Evolutionary conservation across 257 asterid genomes (phyloP).

Genomic region (Cruciata laevipes): DNA sequence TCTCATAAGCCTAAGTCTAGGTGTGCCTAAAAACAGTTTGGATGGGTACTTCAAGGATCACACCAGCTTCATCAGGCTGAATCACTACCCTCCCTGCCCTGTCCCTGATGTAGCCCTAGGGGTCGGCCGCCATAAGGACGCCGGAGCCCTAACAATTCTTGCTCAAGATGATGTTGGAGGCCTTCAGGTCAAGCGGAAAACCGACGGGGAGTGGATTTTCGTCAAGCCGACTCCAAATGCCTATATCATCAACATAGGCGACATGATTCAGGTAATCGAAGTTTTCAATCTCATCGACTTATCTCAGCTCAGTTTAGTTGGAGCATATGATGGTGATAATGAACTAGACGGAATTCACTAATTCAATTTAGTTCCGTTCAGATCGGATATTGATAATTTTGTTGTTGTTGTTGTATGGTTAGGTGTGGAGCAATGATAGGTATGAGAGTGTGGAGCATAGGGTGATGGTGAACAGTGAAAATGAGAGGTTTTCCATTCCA

Average conservation of each 20-base stretch:
- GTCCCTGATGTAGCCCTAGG: conserved; percentile 70
- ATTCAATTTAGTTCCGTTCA: too few relatives aligned
- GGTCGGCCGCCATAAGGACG: conserved; percentile 6
- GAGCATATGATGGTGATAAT: too few relatives aligned
- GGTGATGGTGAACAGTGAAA: conserved; percentile 46
- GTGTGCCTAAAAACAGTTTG: conserved; percentile 35
- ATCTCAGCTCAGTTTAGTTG: too few relatives aligned
- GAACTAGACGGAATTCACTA: too few relatives aligned
- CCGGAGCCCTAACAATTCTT: conserved; percentile 4
- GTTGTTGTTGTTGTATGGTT: neutral
- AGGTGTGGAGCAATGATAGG: conserved; percentile 76
- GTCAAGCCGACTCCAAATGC: conserved; percentile 65
- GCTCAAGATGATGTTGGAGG: conserved; percentile 67
- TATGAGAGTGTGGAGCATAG: conserved; percentile 81
- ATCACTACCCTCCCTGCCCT: conserved; percentile 69
- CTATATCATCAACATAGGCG: conserved; percentile 62
- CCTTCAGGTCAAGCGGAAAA: conserved; percentile 60
- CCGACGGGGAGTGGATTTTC: conserved; percentile 66
- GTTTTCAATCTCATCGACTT: too few relatives aligned
- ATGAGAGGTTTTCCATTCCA: conserved; percentile 57
- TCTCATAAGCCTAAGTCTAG: conserved; percentile 54
- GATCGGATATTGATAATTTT: neutral
- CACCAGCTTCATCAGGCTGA: conserved; percentile 54
- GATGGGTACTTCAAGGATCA: conserved; percentile 44
- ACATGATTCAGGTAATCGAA: conserved; percentile 47